Evolutionary conservation across 1,284 basidiomycete genomes (phyloP).

Genomic region (Volvariella volvacea): DNA sequence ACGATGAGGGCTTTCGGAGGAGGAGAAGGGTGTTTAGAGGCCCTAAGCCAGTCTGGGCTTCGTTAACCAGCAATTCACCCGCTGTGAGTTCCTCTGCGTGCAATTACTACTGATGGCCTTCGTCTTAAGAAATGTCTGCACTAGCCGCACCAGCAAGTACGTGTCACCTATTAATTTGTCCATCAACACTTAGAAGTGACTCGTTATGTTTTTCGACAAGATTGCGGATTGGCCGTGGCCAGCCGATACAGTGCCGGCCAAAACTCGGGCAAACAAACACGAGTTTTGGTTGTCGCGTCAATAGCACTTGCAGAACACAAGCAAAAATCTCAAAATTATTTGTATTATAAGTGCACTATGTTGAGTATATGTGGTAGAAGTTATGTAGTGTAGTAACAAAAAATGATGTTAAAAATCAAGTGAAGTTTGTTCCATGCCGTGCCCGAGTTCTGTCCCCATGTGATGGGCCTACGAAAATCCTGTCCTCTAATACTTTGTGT

Average conservation of each 20-base stretch:
- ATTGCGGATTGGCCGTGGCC: constrained; percentile 25
- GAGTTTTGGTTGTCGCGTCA: background rate
- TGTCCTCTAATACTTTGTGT: constrained; percentile 9
- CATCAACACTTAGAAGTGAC: no score
- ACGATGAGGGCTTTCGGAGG: constrained; percentile 8
- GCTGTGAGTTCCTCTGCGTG: constrained; percentile 20
- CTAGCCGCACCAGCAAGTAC: constrained; percentile 23
- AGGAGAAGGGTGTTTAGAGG: constrained; percentile 22
- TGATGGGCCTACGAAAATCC: background rate
- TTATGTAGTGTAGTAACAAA: background rate
- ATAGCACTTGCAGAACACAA: background rate
- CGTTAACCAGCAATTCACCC: constrained; percentile 35
- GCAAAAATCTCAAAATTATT: background rate
- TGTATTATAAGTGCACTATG: background rate
- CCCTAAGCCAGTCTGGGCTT: constrained; percentile 38
- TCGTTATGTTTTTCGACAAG: constrained; percentile 9
- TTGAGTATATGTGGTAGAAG: background rate
- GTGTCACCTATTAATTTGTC: constrained; percentile 3
- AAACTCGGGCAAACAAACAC: background rate
- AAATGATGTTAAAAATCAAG: background rate
- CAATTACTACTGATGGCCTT: no score
- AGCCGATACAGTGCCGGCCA: constrained; percentile 9
- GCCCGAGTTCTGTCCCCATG: background rate
- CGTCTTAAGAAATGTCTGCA: no score
- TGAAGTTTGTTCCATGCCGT: background rate